phyloP scores from a whole-genome alignment of 805 yeast genomes.

The Ogataea minuta region DNA sequence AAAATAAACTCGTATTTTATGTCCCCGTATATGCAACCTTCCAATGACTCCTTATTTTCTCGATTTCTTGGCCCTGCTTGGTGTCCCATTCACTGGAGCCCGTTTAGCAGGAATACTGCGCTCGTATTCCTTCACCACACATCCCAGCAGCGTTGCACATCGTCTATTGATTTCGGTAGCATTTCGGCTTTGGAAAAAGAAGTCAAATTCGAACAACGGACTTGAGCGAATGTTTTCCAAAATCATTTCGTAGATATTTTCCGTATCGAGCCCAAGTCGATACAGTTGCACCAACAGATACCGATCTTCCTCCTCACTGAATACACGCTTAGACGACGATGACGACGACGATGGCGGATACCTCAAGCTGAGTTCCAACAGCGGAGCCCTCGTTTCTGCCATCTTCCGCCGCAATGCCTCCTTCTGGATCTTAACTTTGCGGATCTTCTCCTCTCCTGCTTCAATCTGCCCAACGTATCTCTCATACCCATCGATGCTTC shows the following conservation, averaged over 20 bases:
- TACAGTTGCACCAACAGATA: slow-evolving; percentile 78
- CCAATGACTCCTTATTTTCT: too few relatives aligned
- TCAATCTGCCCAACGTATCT: slow-evolving; percentile 78
- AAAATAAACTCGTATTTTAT: slow-evolving; percentile 1
- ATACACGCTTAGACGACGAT: slow-evolving; percentile 49
- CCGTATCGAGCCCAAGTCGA: slow-evolving; percentile 75
- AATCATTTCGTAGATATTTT: slow-evolving; percentile 74
- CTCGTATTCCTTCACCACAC: slow-evolving; percentile 70
- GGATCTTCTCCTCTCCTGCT: slow-evolving; percentile 81
- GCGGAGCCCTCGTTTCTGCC: slow-evolving; percentile 61
- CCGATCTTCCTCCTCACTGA: slow-evolving; percentile 87
- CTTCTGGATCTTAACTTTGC: slow-evolving; percentile 63
- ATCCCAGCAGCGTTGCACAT: slow-evolving; percentile 71
- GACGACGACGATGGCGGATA: slow-evolving; percentile 61
- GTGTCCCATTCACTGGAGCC: not conserved
- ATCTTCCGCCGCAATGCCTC: slow-evolving; percentile 78
- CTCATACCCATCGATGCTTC: slow-evolving; percentile 86
- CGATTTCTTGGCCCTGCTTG: not conserved
- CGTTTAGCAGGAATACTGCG: slow-evolving; percentile 15
- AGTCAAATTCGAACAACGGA: slow-evolving; percentile 82
- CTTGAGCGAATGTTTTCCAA: slow-evolving; percentile 70
- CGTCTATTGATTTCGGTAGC: slow-evolving; percentile 78
- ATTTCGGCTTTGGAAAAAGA: slow-evolving; percentile 78
- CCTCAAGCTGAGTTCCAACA: slow-evolving; percentile 70
- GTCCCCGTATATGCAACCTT: not conserved